These are phyloP conservation scores for Phytophthora boehmeriae DNA, from an alignment of 352 stramenopile species.

Conservation along the genomic window DNA sequence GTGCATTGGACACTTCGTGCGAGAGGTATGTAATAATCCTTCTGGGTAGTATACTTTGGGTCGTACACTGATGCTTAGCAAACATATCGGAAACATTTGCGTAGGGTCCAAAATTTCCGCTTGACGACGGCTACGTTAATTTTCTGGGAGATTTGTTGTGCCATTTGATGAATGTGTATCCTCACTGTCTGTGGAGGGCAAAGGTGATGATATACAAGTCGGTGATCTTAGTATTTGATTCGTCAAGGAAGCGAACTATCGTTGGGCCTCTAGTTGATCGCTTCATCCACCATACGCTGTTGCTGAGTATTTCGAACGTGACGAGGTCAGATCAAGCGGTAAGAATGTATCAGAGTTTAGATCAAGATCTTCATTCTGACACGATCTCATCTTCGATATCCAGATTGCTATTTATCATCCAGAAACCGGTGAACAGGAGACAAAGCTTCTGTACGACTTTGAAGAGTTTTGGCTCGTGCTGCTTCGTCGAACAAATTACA, in stretches of 20 bases:
- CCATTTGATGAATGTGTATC: constrained; percentile 69
- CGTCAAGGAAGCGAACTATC: constrained; percentile 40
- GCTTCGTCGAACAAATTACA: constrained; percentile 18
- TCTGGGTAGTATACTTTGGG: not conserved
- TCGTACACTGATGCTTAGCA: constrained; percentile 12
- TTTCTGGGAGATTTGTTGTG: constrained; percentile 65
- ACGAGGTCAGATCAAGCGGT: constrained; percentile 54
- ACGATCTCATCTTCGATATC: not conserved
- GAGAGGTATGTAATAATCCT: constrained; percentile 42
- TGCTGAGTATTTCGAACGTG: constrained; percentile 73
- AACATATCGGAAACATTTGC: constrained; percentile 1
- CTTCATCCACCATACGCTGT: constrained; percentile 61
- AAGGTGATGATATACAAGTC: constrained; percentile 63
- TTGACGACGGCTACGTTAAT: constrained; percentile 56
- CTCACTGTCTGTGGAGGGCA: constrained; percentile 63
- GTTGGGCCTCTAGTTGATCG: constrained; percentile 50
- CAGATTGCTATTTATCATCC: constrained; percentile 74
- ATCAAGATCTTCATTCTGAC: not conserved
- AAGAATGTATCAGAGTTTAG: constrained; percentile 5
- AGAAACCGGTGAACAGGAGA: constrained; percentile 71
- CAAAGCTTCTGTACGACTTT: constrained; percentile 80
- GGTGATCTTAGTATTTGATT: constrained; percentile 50
- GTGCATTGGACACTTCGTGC: constrained; percentile 59
- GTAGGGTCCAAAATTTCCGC: constrained; percentile 26
- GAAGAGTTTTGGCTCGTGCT: constrained; percentile 75